phyloP scores from a whole-genome alignment of 208 protist species.

The Acanthamoeba culbertsoni region DNA sequence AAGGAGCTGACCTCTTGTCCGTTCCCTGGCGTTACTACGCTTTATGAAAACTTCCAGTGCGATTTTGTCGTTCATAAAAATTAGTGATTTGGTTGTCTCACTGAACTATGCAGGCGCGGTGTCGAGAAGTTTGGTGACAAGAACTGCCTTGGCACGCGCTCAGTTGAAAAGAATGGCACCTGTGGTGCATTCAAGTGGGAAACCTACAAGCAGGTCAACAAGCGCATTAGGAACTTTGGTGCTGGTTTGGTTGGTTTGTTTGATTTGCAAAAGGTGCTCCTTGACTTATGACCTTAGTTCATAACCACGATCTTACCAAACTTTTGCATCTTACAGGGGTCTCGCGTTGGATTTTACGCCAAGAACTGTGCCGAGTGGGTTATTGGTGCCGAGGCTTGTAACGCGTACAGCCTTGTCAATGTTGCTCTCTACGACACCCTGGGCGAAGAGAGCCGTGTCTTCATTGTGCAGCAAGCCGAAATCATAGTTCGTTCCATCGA shows the following conservation, averaged over 20 bases:
- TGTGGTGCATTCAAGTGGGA: slow-evolving; percentile 14
- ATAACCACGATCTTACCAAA: background rate
- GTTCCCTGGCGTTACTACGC: slow-evolving; percentile 38
- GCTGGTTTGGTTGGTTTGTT: slow-evolving; percentile 23
- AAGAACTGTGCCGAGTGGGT: slow-evolving; percentile 78
- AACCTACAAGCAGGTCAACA: slow-evolving; percentile 57
- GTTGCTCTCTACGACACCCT: slow-evolving; percentile 81
- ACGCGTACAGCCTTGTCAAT: slow-evolving; percentile 57
- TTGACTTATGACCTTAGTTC: background rate
- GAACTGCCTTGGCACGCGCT: slow-evolving; percentile 46
- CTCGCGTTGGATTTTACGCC: slow-evolving; percentile 68
- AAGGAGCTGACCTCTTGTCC: background rate
- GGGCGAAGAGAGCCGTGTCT: slow-evolving; percentile 73
- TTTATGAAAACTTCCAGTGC: slow-evolving; percentile 63
- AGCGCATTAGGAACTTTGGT: slow-evolving; percentile 48
- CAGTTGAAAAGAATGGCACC: slow-evolving; percentile 7
- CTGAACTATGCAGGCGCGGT: background rate
- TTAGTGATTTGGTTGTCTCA: background rate
- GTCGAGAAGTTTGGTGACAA: slow-evolving; percentile 15
- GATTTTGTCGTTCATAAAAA: background rate
- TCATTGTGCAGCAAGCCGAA: slow-evolving; percentile 79
- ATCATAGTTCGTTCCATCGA: background rate
- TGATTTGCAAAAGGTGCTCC: background rate
- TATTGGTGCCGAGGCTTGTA: slow-evolving; percentile 62
- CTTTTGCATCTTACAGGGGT: background rate